Conservation (phyloP, 2,329 filamentous ascomycete species). For the Thielaviopsis punctulata region DNA sequence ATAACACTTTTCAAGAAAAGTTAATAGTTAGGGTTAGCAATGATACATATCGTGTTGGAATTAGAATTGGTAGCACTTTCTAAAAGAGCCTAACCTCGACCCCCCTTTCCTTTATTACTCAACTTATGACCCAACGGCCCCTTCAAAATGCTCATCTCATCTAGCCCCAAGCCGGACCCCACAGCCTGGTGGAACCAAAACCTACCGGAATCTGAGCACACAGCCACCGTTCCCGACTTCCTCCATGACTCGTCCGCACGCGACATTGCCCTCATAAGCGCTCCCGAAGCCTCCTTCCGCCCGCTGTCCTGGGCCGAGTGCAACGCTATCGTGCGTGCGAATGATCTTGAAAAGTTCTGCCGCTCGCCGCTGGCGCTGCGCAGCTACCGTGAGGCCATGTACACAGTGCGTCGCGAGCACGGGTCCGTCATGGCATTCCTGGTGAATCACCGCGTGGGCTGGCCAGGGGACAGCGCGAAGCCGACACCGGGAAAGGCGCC, state of each 20-base stretch:
- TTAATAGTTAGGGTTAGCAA: no score
- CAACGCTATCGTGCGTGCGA: constrained; percentile 39
- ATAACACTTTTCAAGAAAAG: no score
- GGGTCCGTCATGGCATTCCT: constrained; percentile 69
- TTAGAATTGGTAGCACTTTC: no score
- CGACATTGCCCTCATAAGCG: constrained; percentile 52
- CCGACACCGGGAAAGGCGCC: background rate
- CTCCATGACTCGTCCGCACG: constrained; percentile 47
- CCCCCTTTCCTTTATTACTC: no score
- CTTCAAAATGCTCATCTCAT: background rate
- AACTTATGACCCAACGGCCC: no score
- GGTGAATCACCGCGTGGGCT: constrained; percentile 49
- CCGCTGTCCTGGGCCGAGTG: constrained; percentile 55
- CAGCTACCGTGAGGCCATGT: constrained; percentile 57
- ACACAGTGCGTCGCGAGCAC: constrained; percentile 44
- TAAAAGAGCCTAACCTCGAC: no score
- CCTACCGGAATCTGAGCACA: constrained; percentile 43
- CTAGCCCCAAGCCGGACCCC: constrained; percentile 2
- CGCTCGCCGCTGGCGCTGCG: constrained; percentile 60
- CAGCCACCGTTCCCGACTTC: constrained; percentile 52
- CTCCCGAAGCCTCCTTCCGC: constrained; percentile 48
- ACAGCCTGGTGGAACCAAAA: constrained; percentile 72
- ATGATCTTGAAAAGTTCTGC: constrained; percentile 60
- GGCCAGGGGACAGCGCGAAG: constrained; percentile 26
- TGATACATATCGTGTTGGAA: no score